Evolutionary conservation across 768 basidiomycete genomes (phyloP), one percentile per base, ranked within the genome.

Genomic region (Chalciporus chontae): DNA sequence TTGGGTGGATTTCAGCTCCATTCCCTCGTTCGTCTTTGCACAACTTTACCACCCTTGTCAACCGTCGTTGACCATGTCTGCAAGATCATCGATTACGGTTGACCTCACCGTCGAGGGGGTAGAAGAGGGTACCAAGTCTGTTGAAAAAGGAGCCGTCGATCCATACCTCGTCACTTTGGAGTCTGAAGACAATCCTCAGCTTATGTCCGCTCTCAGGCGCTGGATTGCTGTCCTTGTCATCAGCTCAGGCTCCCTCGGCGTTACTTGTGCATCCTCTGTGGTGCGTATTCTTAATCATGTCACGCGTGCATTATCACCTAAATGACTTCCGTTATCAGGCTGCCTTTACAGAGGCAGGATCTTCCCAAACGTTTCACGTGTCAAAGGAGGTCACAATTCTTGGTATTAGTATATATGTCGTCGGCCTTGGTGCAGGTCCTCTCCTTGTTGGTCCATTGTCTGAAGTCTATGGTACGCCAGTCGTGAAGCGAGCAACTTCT

Each of bases 321-420:
- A 38, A 36, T 27, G 29, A 52, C 6, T 7, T 32, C 3, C 10
- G 10, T 29, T 41, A 11, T 31, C 24, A 84, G 84, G 79, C 84
- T 9, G 69, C 79, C 0, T 82, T 81, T 45, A 80, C 89, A 1
- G 87, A 90, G 65, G 58, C 62, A 1, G 83, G 79, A 0, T 72
- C 87, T 37, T 71, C 81, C 32, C 48, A 61, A 8, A 68, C 74
- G 6, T 75, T 89, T 38, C 71, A 78, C 38, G 78, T 84, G 3
- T 76, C 78, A 0, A 66, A 67, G 13, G 76, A 80, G 53, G 78
- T 83, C 18, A 69, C 77, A 0, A 74, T 77, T 18, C 70, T 81
- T 17, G 68, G 66, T 27, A 68, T 81, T 26, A 77, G 76, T 36
- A 47, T 80, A 13, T 78, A 76, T 55, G 72, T 74, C 19, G 31